Evolutionary conservation across 306 rosid genomes (phyloP).

Genomic region (Castanea sativa): DNA sequence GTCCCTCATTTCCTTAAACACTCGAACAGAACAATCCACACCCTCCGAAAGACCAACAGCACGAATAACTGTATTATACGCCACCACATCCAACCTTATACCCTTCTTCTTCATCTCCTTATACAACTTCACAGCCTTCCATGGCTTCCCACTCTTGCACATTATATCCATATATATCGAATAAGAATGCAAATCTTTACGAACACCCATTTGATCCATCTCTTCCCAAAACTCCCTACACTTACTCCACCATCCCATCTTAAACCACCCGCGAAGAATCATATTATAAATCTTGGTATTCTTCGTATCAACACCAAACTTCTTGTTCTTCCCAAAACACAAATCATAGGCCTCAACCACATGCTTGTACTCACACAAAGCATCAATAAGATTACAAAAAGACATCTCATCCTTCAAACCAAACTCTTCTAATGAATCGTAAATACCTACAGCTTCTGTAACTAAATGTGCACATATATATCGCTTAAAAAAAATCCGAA

Average conservation of each 20-base stretch:
- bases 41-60: conserved; percentile 75
- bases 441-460: conserved; percentile 55
- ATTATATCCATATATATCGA: conserved; percentile 83
- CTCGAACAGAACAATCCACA: conserved; percentile 60
- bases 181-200: conserved; percentile 70
- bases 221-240: conserved; percentile 88
- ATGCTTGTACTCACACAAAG: conserved; percentile 80
- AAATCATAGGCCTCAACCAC: conserved; percentile 76
- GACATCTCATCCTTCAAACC: conserved; percentile 66
- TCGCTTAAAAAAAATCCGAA: conserved; percentile 81
- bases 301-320: conserved; percentile 3
- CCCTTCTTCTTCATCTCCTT: conserved; percentile 64
- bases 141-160: conserved; percentile 85
- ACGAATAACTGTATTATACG: conserved; percentile 66
- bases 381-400: conserved; percentile 62
- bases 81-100: conserved; percentile 71
- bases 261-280: conserved; percentile 79
- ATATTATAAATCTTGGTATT: conserved; percentile 62
- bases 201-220: conserved; percentile 71
- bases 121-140: conserved; percentile 78
- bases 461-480: conserved; percentile 63
- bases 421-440: conserved; percentile 52
- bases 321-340: conserved; percentile 43
- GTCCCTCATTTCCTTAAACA: conserved; percentile 78
- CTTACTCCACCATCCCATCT: conserved; percentile 84